Evolutionary conservation across 805 yeast genomes (phyloP), one percentile per base, ranked within the genome.

Genomic region (Candida vaughaniae): DNA sequence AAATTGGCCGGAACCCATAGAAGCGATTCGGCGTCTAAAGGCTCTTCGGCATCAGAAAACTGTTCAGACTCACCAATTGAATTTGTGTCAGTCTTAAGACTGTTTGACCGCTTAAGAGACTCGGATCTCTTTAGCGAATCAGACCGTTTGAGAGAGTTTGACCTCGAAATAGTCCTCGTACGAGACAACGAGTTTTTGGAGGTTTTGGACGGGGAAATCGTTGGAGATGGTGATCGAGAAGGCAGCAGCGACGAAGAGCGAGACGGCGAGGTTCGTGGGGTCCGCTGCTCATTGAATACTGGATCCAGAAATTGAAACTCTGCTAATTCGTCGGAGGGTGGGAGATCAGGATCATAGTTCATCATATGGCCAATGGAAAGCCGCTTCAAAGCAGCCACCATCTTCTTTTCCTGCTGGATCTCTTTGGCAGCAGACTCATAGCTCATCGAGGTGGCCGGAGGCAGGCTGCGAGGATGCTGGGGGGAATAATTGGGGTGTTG

Each of bases 1-100:
- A 88, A 71, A 45, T 78, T 80, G 2, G 98, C 99, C 0, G 98
- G 98, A 1, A 93, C 97, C 99, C 99, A 91, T 36, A 91, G 65
- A 22, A 85, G 62, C 39, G 76, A 65, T 33, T 74, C 33, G 5
- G 49, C 38, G 19, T 42, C 49, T 10, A 41, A 41, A 35, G 39
- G 47, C 17, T 32, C 51, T 16, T 54, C 62, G 10, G 28, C 35
- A 16, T 46, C 52, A 18, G 23, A 20, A 7, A 10, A 6, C 10
- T 20, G 23, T 20, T 50, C 53, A 6, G 55, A 51, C 33, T 52
- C 57, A 14, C 25, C 6, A 3, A 29, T n/a, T 5, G 26, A 31
- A 6, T 16, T 15, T 8, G 9, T 10, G 19, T 12, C 14, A 17
- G 27, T 29, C 11, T 17, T 12, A 14, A 19, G 38, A 36, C 46